Conservation (phyloP, 2,329 filamentous ascomycete genomes). For the Leptographium procerum region DNA sequence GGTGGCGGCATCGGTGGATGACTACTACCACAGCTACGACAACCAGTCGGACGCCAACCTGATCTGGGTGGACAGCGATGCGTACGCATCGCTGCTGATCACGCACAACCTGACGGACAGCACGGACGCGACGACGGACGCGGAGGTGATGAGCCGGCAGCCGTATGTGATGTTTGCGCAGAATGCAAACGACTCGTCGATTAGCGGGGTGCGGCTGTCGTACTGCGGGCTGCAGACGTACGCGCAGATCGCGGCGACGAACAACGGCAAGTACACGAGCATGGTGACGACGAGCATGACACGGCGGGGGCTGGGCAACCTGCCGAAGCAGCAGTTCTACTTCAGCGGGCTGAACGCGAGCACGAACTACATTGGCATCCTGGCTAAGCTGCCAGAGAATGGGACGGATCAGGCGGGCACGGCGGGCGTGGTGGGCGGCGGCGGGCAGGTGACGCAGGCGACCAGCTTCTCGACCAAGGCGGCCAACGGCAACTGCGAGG, state of each 20-base stretch:
- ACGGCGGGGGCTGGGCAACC: constrained; percentile 49
- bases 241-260: constrained; percentile 50
- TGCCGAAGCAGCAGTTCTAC: constrained; percentile 82
- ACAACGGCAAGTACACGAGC: constrained; percentile 35
- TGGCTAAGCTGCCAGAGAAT: constrained; percentile 61
- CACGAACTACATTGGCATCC: constrained; percentile 59
- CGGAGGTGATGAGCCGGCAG: constrained; percentile 40
- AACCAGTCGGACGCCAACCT: constrained; percentile 43
- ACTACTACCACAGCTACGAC: constrained; percentile 59
- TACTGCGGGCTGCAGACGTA: constrained; percentile 66
- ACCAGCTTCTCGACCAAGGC: constrained; percentile 67
- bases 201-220: constrained; percentile 64
- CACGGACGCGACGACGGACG: constrained; percentile 35
- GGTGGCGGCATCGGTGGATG: constrained; percentile 71
- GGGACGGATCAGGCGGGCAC: constrained; percentile 30
- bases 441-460: constrained; percentile 61
- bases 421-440: constrained; percentile 46
- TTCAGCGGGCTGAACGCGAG: constrained; percentile 62
- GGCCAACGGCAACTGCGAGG: constrained; percentile 57
- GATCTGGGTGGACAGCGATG: constrained; percentile 77
- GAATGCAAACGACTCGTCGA: constrained; percentile 43
- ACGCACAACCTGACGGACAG: constrained; percentile 59
- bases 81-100: constrained; percentile 63
- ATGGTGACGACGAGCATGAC: constrained; percentile 55
- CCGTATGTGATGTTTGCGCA: constrained; percentile 71